These are phyloP conservation scores for Trichoderma asperellum DNA, from an alignment of 2,329 filamentous ascomycete genomes.

Conservation along the genomic window DNA sequence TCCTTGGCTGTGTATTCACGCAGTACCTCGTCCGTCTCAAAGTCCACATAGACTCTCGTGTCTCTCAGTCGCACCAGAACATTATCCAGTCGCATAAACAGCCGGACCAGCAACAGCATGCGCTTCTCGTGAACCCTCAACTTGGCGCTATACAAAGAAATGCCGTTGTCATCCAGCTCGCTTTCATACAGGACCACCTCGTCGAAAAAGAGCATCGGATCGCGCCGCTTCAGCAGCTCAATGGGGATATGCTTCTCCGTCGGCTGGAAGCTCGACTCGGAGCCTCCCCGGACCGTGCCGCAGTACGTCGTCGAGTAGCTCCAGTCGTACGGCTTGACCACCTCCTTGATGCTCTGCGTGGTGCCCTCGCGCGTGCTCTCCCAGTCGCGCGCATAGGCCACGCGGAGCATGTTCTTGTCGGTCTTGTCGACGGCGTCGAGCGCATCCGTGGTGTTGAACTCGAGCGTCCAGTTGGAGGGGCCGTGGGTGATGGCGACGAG, in stretches of 20 bases:
- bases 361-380: constrained; percentile 68
- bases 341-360: constrained; percentile 85
- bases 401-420: constrained; percentile 85
- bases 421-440: constrained; percentile 94
- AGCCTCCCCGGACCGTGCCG: constrained; percentile 59
- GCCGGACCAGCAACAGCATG: constrained; percentile 79
- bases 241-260: constrained; percentile 68
- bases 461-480: constrained; percentile 75
- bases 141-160: constrained; percentile 88
- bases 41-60: constrained; percentile 90
- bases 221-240: constrained; percentile 81
- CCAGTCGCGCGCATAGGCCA: constrained; percentile 92
- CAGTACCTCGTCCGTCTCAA: constrained; percentile 75
- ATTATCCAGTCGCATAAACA: constrained; percentile 92
- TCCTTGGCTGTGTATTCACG: constrained; percentile 91
- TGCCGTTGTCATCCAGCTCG: constrained; percentile 96
- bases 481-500: constrained; percentile 73
- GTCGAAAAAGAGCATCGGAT: constrained; percentile 96
- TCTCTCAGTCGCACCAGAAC: constrained; percentile 87
- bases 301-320: constrained; percentile 90
- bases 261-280: constrained; percentile 33
- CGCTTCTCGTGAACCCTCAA: constrained; percentile 88
- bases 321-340: constrained; percentile 97
- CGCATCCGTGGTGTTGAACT: constrained; percentile 84
- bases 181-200: constrained; percentile 96